Evolutionary conservation across 2,329 filamentous ascomycete genomes (phyloP), one percentile per base, ranked within the genome.

Genomic region (Colletotrichum echinochloae): DNA sequence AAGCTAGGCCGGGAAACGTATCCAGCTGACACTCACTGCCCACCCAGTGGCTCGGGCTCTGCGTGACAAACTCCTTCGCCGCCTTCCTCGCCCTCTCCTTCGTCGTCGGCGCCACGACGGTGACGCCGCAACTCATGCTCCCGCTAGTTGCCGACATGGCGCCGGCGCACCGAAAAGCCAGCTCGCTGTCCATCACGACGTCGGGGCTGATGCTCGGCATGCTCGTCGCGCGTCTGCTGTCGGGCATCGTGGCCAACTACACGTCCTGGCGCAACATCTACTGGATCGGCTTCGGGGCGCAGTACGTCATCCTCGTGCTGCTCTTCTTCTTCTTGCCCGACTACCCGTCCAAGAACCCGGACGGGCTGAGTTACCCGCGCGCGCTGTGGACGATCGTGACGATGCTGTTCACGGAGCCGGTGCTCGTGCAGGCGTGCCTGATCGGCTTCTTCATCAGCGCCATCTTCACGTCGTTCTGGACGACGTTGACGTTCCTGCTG

Each of bases 141-240:
- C 93, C 93, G 0, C 83, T 96, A 0, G 92, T 95, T 0, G 92
- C 92, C 2, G 92, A 95, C 75, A 89, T 95, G 23, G 92, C 93
- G 0, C 92, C 93, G 0, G 84, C 88, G 0, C 82, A 90, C 51
- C 87, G 90, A 35, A 89, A 92, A 16, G 92, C 92, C 0, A 88
- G 89, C 33, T 89, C 91, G 16, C 84, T 95, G 6, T 91, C 91
- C 7, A 89, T 95, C 68, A 91, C 95, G 9, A 90, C 92, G 2
- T 93, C 91, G 0, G 93, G 93, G 1, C 83, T 95, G 1, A 87
- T 94, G 52, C 86, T 95, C 1, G 93, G 93, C 20, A 89, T 96
- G 73, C 85, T 97, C 2, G 83, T 95, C 64, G 94, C 93, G 0
- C 89, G 94, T 2, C 83, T 95, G 0, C 85, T 96, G 1, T 91